These are phyloP conservation scores for Phytophthora pinifolia DNA, from an alignment of 352 stramenopile species.

Conservation along the genomic window DNA sequence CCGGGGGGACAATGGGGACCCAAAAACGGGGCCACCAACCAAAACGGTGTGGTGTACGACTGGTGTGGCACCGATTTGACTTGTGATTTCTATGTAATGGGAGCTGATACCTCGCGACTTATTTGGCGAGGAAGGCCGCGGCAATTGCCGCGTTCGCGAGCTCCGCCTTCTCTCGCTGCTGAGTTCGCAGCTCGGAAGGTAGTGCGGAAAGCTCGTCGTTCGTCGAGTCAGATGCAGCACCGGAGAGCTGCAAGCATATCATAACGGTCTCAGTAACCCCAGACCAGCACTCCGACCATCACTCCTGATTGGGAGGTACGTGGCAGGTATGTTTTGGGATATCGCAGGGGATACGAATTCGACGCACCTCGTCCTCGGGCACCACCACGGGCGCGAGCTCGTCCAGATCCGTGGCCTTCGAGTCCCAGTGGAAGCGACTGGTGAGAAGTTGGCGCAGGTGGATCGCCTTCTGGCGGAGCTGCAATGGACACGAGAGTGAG, in stretches of 20 bases:
- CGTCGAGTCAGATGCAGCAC: slow-evolving; percentile 2
- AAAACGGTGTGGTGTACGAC: slow-evolving; percentile 17
- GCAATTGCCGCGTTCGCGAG: slow-evolving; percentile 33
- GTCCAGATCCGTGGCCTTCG: slow-evolving; percentile 28
- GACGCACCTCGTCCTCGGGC: slow-evolving; percentile 36
- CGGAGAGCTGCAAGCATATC: slow-evolving; percentile 13
- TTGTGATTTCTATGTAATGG: slow-evolving; percentile 21
- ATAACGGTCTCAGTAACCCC: slow-evolving; percentile 17
- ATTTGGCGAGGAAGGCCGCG: slow-evolving; percentile 29
- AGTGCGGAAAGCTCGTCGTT: not conserved
- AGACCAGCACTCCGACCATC: slow-evolving; percentile 22
- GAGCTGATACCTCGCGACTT: slow-evolving; percentile 3
- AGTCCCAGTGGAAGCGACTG: slow-evolving; percentile 41
- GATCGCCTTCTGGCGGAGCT: slow-evolving; percentile 35
- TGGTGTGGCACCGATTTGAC: slow-evolving; percentile 20
- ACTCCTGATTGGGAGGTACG: not conserved
- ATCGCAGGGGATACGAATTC: not conserved
- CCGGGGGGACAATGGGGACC: slow-evolving; percentile 17
- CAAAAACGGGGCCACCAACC: slow-evolving; percentile 21
- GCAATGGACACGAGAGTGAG: slow-evolving; percentile 1
- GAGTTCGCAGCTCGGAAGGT: slow-evolving; percentile 1
- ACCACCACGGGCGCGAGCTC: slow-evolving; percentile 58
- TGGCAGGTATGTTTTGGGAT: slow-evolving; percentile 41
- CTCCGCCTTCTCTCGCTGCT: slow-evolving; percentile 26
- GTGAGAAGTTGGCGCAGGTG: slow-evolving; percentile 39